Evolutionary conservation across 2,329 filamentous ascomycete species (phyloP).

Genomic region (Berkeleyomyces basicola): DNA sequence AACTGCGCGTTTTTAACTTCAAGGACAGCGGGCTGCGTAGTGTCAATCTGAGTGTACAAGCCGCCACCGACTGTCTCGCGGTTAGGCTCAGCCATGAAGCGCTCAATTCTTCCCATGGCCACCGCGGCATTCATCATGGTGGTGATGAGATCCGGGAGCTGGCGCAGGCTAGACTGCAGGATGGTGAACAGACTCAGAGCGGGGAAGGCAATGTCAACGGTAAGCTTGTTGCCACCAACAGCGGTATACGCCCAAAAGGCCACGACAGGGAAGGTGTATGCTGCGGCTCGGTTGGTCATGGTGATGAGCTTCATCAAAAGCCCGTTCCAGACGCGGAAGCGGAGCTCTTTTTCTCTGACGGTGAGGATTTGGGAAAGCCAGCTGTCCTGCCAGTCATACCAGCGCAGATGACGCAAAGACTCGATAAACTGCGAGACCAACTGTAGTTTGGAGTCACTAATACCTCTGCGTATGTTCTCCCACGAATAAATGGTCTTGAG

Average conservation of each 20-base stretch:
- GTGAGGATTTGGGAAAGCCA: constrained; percentile 57
- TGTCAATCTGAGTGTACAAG: constrained; percentile 20
- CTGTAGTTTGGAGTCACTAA: constrained; percentile 65
- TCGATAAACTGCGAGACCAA: constrained; percentile 76
- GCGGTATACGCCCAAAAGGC: constrained; percentile 71
- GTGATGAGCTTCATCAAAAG: constrained; percentile 46
- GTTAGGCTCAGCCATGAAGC: constrained; percentile 75
- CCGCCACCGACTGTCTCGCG: constrained; percentile 31
- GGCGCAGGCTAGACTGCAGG: constrained; percentile 55
- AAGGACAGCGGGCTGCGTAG: constrained; percentile 22
- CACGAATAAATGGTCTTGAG: constrained; percentile 31
- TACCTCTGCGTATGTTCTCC: constrained; percentile 52
- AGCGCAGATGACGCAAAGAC: constrained; percentile 62
- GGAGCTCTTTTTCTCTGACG: constrained; percentile 50
- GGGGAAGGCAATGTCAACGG: constrained; percentile 72
- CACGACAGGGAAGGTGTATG: constrained; percentile 60
- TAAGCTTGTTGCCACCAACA: constrained; percentile 48
- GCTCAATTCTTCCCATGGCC: constrained; percentile 63
- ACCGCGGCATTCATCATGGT: constrained; percentile 68
- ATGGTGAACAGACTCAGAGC: constrained; percentile 66
- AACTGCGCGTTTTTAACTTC: constrained; percentile 52
- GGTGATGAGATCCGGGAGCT: constrained; percentile 60
- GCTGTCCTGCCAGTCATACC: constrained; percentile 67
- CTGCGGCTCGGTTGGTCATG: constrained; percentile 54
- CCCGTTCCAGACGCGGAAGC: constrained; percentile 44